Evolutionary conservation across 495 filamentous ascomycete genomes (phyloP).

Genomic region (Podospora anserina): DNA sequence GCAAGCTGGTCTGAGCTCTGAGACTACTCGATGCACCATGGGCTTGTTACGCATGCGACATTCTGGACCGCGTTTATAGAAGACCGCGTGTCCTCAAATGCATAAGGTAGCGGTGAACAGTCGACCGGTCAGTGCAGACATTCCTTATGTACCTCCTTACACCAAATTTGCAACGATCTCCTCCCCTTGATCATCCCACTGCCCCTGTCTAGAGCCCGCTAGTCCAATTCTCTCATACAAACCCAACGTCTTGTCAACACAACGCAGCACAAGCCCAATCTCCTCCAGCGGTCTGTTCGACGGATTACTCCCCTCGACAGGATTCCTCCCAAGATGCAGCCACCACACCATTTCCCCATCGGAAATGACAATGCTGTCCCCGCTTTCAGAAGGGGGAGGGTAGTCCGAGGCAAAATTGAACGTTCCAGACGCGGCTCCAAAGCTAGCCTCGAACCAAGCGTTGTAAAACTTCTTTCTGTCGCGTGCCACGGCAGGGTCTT

Average conservation of each 20-base stretch:
- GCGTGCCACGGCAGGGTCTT: not conserved
- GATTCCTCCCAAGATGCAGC: not conserved
- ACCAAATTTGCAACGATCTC: not conserved
- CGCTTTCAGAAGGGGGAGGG: not conserved
- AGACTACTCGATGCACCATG: no score
- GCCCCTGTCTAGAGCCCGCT: not conserved
- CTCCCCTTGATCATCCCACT: not conserved
- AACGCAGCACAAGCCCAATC: not conserved
- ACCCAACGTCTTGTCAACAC: not conserved
- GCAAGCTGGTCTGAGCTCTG: no score
- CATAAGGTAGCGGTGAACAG: no score
- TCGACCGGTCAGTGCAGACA: no score
- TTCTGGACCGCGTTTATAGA: no score
- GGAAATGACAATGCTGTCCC: not conserved
- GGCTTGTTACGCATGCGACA: no score
- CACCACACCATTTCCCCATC: not conserved
- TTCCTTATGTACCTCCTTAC: not conserved
- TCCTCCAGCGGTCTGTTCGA: not conserved
- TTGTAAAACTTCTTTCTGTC: not conserved
- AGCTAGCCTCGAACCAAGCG: slow-evolving; percentile 3
- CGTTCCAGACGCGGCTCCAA: not conserved
- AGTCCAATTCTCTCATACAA: not conserved
- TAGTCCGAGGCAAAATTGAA: not conserved
- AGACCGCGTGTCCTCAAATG: no score
- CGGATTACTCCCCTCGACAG: not conserved